Conservation (phyloP, 2,329 filamentous ascomycete species). For the Grosmannia clavigera region DNA sequence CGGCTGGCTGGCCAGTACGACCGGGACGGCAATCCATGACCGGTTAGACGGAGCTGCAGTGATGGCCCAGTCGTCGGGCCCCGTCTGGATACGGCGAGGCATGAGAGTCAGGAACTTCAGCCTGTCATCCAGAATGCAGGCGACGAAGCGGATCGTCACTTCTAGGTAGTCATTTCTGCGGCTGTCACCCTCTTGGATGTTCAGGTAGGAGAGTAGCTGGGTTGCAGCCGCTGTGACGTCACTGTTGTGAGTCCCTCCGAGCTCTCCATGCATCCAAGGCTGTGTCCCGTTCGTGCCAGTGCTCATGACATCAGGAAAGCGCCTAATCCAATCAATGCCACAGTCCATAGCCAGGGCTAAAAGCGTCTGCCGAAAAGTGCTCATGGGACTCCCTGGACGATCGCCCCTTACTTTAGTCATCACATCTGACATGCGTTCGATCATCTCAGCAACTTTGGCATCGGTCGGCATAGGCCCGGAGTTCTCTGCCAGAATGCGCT, state of each 20-base stretch:
- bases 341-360: conserved; percentile 11
- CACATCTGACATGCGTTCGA: background rate
- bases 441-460: background rate
- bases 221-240: background rate
- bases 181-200: background rate
- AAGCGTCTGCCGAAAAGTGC: background rate
- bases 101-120: background rate
- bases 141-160: conserved; percentile 7
- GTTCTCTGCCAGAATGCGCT: background rate
- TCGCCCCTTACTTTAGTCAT: background rate
- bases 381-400: background rate
- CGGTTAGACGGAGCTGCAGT: conserved; percentile 8
- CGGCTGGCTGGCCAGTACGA: conserved; percentile 8
- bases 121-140: background rate
- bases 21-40: conserved; percentile 11
- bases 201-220: background rate
- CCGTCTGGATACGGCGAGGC: conserved; percentile 9
- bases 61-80: conserved; percentile 3
- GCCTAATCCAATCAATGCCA: conserved; percentile 9
- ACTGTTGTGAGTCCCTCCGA: background rate
- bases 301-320: conserved; percentile 7
- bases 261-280: conserved; percentile 2
- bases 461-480: background rate
- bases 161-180: conserved; percentile 3
- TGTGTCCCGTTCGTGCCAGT: background rate